Percentiles rank a stretch among this genome's conserved stretches.
Conservation (phyloP, 1,284 basidiomycete species). For the Puccinia polysora region DNA sequence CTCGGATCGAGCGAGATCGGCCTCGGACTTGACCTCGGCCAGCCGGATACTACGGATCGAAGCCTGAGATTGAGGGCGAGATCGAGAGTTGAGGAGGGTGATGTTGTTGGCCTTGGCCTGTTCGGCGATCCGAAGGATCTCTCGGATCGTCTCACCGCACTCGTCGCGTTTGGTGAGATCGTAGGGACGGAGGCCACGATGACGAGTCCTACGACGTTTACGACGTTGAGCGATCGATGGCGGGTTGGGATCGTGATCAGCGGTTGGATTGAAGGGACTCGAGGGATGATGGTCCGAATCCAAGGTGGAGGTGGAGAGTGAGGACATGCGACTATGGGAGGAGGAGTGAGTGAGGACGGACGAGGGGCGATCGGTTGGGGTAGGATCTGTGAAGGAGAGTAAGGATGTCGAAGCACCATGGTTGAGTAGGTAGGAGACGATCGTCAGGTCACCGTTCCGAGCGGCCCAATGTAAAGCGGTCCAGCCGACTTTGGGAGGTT, state of each 20-base stretch:
- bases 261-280: not conserved
- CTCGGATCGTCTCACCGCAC: conserved; percentile 35
- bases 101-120: conserved; percentile 3
- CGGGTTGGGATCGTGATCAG: not conserved
- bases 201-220: conserved; percentile 2
- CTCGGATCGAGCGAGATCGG: conserved; percentile 25
- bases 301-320: conserved; percentile 12
- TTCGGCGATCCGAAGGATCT: conserved; percentile 37
- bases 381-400: conserved; percentile 68
- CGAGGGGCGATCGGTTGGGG: conserved; percentile 56
- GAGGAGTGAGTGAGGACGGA: not conserved
- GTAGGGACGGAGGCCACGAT: conserved; percentile 28
- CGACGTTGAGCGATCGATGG: conserved; percentile 10
- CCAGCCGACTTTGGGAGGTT: conserved; percentile 75
- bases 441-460: conserved; percentile 77
- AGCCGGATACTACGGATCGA: conserved; percentile 17
- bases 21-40: conserved; percentile 19
- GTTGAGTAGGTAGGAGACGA: conserved; percentile 85
- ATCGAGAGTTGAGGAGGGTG: not conserved
- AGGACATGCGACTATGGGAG: not conserved
- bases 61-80: conserved; percentile 17
- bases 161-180: conserved; percentile 37
- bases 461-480: conserved; percentile 91
- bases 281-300: not conserved
- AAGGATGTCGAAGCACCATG: conserved; percentile 78